Conservation (phyloP, 192 early-diverging fungal genomes). For the Coemansia sp. region DNA sequence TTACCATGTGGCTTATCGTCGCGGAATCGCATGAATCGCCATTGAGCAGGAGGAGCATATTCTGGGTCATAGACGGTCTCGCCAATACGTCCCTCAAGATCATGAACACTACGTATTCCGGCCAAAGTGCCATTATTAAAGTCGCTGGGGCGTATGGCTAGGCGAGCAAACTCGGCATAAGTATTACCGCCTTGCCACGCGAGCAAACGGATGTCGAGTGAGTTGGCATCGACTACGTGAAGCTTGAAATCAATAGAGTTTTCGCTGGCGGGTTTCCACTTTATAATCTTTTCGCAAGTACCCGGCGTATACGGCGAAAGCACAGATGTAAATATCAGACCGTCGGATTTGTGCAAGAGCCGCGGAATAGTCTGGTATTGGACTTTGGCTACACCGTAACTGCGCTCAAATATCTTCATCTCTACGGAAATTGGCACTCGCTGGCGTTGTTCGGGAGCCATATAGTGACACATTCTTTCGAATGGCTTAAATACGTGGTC, state of each 20-base stretch:
- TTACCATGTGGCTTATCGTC: slow-evolving; percentile 81
- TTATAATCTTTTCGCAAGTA: slow-evolving; percentile 69
- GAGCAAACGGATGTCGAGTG: slow-evolving; percentile 56
- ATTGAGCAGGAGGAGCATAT: slow-evolving; percentile 48
- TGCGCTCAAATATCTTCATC: slow-evolving; percentile 68
- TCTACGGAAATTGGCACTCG: slow-evolving; percentile 39
- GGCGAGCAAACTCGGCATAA: slow-evolving; percentile 55
- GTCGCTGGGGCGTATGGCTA: slow-evolving; percentile 62
- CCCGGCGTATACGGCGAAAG: slow-evolving; percentile 65
- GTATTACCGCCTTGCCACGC: slow-evolving; percentile 55
- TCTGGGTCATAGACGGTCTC: slow-evolving; percentile 66
- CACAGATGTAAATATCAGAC: slow-evolving; percentile 74
- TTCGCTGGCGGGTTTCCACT: slow-evolving; percentile 85
- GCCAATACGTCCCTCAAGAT: slow-evolving; percentile 62
- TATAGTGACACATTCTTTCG: slow-evolving; percentile 5
- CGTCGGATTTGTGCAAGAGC: slow-evolving; percentile 71
- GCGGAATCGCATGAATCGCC: slow-evolving; percentile 78
- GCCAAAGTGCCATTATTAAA: slow-evolving; percentile 16
- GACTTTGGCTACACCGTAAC: slow-evolving; percentile 65
- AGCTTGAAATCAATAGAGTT: slow-evolving; percentile 80
- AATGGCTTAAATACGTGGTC: slow-evolving; percentile 68
- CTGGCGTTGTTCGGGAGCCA: background rate
- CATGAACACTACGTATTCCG: background rate
- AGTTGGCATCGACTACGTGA: slow-evolving; percentile 33
- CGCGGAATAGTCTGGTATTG: slow-evolving; percentile 62